Evolutionary conservation across 805 yeast species (phyloP), one percentile per base, ranked within the genome.

Genomic region (Barnettozyma californica): DNA sequence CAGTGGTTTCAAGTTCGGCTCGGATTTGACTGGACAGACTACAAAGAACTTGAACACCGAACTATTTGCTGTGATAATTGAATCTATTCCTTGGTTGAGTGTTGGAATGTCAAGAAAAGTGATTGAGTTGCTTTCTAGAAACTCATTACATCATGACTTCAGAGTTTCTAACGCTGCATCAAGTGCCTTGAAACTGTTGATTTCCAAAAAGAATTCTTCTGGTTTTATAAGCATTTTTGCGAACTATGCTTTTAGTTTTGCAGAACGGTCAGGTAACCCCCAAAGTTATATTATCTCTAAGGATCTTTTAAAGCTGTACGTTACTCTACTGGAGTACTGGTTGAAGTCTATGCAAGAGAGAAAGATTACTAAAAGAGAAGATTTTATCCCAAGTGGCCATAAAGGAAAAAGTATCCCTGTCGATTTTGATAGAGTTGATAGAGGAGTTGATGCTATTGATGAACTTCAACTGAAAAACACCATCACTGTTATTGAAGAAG

Each of bases 401-500:
- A 38, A 38, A 38, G 29, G 38, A 16, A 27, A 26, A 39, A 36
- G 16, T 19, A 6, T 42, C 2, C 16, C 20, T 20, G 18, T 20
- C 5, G 31, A 13, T 5, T 48, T 49, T 5, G 49, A 52, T 29
- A 65, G 58, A 6, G 49, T 49, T 5, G 49, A 52, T 29, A 65
- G 58, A 6, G 65, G 62, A 6, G 50, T 55, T 18, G 58, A 61
- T 8, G 65, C 63, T n/a, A 67, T 75, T 7, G 90, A 85, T 53
- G 87, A 82, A 49, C 64, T 87, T 34, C 92, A 87, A 60, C 73
- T 88, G 76, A 87, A 87, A 55, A 81, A 81, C 42, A 81, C 89
- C 16, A 81, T 88, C 53, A 85, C 96, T 0, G 84, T 87, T 0
- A 83, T 94, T 42, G 98, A 94, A 65, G 97, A 92, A 53, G 87